Percentiles rank a stretch among this genome's conserved stretches.
phyloP scores from a whole-genome alignment of 495 filamentous ascomycete genomes.

The Penicillium steckii region DNA sequence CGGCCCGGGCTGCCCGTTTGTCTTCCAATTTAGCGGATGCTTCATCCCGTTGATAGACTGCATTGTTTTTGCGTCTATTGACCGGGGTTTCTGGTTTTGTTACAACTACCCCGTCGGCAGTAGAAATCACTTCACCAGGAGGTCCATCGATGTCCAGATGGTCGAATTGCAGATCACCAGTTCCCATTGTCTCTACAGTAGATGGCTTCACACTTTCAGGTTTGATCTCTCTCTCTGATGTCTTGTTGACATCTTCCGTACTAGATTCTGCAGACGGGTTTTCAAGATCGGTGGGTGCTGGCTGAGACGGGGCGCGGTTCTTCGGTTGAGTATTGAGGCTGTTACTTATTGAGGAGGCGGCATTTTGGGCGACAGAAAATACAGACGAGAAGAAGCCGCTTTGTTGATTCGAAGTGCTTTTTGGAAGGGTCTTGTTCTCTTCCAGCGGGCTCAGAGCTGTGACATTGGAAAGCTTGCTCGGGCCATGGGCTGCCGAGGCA shows the following conservation, averaged over 20 bases:
- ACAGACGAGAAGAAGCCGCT: slow-evolving; percentile 90
- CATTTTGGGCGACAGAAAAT: slow-evolving; percentile 91
- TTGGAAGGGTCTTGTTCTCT: slow-evolving; percentile 50
- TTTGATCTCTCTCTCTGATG: slow-evolving; percentile 16
- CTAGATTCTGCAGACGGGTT: slow-evolving; percentile 17
- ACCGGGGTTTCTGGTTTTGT: slow-evolving; percentile 34
- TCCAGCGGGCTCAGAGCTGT: slow-evolving; percentile 71
- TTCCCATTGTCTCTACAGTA: slow-evolving; percentile 86
- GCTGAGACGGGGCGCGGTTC: slow-evolving; percentile 32
- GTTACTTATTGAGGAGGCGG: slow-evolving; percentile 81
- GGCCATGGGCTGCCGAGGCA: slow-evolving; percentile 63
- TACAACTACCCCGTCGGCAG: slow-evolving; percentile 39
- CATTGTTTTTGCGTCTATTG: slow-evolving; percentile 37
- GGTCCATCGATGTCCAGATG: slow-evolving; percentile 59
- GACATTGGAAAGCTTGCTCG: slow-evolving; percentile 86
- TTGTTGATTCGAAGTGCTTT: slow-evolving; percentile 36
- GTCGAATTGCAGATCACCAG: slow-evolving; percentile 82
- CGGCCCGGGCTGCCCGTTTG: slow-evolving; percentile 55
- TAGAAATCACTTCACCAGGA: slow-evolving; percentile 36
- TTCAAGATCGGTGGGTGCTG: slow-evolving; percentile 26
- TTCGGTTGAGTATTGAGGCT: slow-evolving; percentile 64
- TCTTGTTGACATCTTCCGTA: slow-evolving; percentile 22
- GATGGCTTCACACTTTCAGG: slow-evolving; percentile 60
- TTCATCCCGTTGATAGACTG: slow-evolving; percentile 49
- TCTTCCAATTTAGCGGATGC: slow-evolving; percentile 57